Evolutionary conservation across 352 stramenopile genomes (phyloP).

Genomic region (Halophytophthora polymorphica): DNA sequence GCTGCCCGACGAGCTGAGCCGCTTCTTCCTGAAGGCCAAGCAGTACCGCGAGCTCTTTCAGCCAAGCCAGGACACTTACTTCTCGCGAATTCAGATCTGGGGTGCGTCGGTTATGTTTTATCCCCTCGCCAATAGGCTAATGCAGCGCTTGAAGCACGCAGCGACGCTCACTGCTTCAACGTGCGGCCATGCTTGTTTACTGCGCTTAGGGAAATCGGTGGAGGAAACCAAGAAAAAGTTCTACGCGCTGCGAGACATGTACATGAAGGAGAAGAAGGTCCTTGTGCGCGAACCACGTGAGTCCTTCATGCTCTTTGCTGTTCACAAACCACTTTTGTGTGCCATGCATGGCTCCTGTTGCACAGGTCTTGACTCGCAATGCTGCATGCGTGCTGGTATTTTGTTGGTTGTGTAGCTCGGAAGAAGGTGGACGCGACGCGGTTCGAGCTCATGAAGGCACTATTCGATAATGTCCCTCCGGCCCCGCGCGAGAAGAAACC

Average conservation of each 20-base stretch:
- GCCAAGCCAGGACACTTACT: slow-evolving; percentile 47
- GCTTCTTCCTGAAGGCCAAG: slow-evolving; percentile 56
- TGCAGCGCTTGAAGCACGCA: neutral
- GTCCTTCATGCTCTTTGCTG: neutral
- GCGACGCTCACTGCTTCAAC: neutral
- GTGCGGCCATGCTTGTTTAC: neutral
- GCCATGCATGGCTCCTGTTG: neutral
- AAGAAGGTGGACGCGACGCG: slow-evolving; percentile 25
- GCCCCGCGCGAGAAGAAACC: slow-evolving; percentile 19
- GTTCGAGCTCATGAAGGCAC: slow-evolving; percentile 33
- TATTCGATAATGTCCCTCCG: slow-evolving; percentile 52
- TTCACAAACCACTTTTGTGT: neutral
- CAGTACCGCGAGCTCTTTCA: slow-evolving; percentile 49
- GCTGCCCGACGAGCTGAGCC: slow-evolving; percentile 64
- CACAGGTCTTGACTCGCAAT: neutral
- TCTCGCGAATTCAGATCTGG: slow-evolving; percentile 66
- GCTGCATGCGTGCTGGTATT: slow-evolving; percentile 1
- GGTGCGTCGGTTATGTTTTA: too few relatives aligned
- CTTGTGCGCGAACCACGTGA: slow-evolving; percentile 12
- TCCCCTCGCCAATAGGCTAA: too few relatives aligned
- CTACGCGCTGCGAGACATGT: slow-evolving; percentile 65
- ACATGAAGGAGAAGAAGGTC: slow-evolving; percentile 37
- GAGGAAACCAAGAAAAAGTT: slow-evolving; percentile 68
- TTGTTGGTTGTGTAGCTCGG: slow-evolving; percentile 10
- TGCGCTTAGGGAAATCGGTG: slow-evolving; percentile 46